Evolutionary conservation across 2,329 filamentous ascomycete genomes (phyloP), one percentile per base, ranked within the genome.

Genomic region (Botryosphaeria agaves): DNA sequence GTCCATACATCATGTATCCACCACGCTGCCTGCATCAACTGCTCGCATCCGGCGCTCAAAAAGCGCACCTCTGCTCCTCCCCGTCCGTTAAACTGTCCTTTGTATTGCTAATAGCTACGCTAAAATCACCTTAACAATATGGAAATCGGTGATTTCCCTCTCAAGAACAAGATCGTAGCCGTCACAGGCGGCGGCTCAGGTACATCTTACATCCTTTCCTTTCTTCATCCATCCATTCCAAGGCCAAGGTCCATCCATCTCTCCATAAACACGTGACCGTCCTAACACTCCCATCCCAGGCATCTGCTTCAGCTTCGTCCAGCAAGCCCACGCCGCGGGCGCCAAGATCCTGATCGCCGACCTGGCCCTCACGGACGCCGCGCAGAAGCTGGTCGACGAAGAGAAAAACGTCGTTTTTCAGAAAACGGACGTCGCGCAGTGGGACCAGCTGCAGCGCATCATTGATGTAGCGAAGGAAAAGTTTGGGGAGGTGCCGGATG

Each of bases 401-500:
- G 12, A 32, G 18, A 29, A 32, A 18, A 26, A 37, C 15, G 29
- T 43, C 16, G 31, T 39, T 7, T 53, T 52, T 32, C 33, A 35
- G 18, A 42, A 39, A 31, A 51, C 47, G 35, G 50, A 55, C 36
- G 51, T 53, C 7, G 37, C 45, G 6, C 41, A 45, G 30, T 46
- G 52, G 39, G 30, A 34, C 2, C 36, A 53, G 18, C 38, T 56
- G 5, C 35, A 45, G 31, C 32, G 40, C 18, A 32, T 55, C 37
- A 41, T 38, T 26, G 36, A 26, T 15, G 36, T 36, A 18, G 46
- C 41, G 5, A 31, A 33, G 33, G 30, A 37, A 32, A 33, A 35
- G 36, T 53, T 43, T 38, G 42, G 37, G n/a, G 43, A 43, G 29
- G 41, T 52, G 5, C 51, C 54, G 7, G 52, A 56, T 36, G 41